Base-by-base conservation (phyloP, 306 rosid species). In the Casuarina glauca region DNA sequence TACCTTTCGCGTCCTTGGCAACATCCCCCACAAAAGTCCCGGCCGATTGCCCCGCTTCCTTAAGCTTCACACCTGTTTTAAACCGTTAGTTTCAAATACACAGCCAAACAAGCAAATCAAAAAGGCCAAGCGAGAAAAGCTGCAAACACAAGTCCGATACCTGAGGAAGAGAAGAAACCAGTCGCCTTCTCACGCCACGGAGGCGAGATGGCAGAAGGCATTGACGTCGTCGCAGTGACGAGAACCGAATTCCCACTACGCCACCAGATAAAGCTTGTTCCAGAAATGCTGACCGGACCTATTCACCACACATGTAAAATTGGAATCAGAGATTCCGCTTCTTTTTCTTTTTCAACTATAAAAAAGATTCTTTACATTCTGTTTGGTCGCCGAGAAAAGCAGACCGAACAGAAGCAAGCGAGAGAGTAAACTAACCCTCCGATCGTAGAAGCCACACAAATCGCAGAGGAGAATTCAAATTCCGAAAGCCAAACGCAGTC, bases 161-260 rank as follows among this genome's bases (percentile, higher is more conserved):
- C 97, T 32, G 99, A 93, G 70, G 96, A 87, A 62, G 99, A 91
- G 82, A 95, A 88, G 90, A 95, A 92, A 58, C 87, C 99, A 64
- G 77, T 76, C 70, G 99, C 97, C 83, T 91, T 88, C 79, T 93
- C 99, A 5, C 88, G 93, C 98, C 97, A 95, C 90, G 88, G 88
- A 45, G 99, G 92, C 72, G 91, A 83, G 43, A 38, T 63, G 49
- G 84, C 84, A 9, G 96, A 91, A 85, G 96, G 90, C 99, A 95
- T 95, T 79, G 90, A 73, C 60, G 73, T 87, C 78, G 84, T 71
- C 80, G 72, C 80, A 73, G 61, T 63, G 38, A 58, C 79, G 77
- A 80, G 75, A 78, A 75, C 78, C 86, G 81, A 84, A 76, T 41
- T 46, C 76, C 64, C 88, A 12, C 68, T 8, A 58, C 5, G 9